Evolutionary conservation across 2,329 filamentous ascomycete genomes (phyloP).

Genomic region (Hypoxylon sp.): DNA sequence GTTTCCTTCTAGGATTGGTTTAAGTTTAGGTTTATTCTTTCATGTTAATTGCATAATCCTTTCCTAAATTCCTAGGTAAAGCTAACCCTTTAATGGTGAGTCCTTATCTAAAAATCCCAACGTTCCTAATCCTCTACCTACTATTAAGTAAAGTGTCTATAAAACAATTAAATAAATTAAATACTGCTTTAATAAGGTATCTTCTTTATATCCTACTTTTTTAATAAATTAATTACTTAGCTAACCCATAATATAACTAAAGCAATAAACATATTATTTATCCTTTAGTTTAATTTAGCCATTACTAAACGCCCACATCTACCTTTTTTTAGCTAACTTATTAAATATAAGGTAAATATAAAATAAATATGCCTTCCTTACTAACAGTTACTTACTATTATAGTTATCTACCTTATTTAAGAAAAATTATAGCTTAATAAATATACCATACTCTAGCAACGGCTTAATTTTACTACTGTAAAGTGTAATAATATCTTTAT

Average conservation of each 20-base stretch:
- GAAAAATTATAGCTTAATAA: not conserved
- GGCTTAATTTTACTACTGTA: not conserved
- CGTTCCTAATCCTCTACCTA: not conserved
- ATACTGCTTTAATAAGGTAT: too few species aligned
- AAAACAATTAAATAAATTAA: too few species aligned
- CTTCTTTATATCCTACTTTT: too few species aligned
- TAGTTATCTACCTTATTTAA: too few species aligned
- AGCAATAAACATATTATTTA: too few species aligned
- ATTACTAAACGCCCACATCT: not conserved
- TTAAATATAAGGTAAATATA: not conserved
- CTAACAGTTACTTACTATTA: too few species aligned
- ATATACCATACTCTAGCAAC: not conserved
- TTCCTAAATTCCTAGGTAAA: not conserved
- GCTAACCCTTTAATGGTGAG: not conserved
- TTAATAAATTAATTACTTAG: too few species aligned
- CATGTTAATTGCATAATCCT: not conserved
- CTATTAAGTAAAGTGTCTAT: not conserved
- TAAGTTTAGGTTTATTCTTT: not conserved
- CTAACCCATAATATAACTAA: too few species aligned
- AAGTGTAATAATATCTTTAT: not conserved
- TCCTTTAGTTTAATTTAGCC: not conserved
- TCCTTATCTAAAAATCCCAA: not conserved
- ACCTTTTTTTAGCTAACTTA: not conserved
- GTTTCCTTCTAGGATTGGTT: too few species aligned
- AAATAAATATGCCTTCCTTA: not conserved